Evolutionary conservation across 345 rosid genomes (phyloP), one percentile per base, ranked within the genome.

Genomic region (Salix viminalis): DNA sequence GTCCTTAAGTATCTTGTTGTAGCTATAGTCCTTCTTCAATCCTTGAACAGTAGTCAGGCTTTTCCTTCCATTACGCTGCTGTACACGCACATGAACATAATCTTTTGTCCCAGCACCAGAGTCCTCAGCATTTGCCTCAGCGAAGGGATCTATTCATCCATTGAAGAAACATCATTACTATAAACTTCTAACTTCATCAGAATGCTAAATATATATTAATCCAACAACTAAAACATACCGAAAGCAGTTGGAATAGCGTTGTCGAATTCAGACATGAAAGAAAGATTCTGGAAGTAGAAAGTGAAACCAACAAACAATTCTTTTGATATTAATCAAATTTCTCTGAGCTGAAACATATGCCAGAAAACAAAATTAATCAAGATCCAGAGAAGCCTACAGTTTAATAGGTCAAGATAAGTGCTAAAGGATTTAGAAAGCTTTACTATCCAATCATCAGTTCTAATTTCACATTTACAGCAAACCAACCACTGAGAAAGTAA

Each of bases 221-320:
- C 34, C 66, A 62, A 62, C 11, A 65, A 30, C 34, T 9, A 32
- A 37, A 24, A 12, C 89, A 69, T 80, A 92, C 97, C 94, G 78
- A 85, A 89, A 75, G 94, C 67, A 84, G 90, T 73, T 68, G 93
- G 94, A 84, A 88, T 76, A 85, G 87, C 90, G 87, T 73, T 23
- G 84, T 90, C 97, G 50, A 87, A 85, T 61, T 90, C 94, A 90
- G 97, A 92, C 93, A 92, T 91, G 92, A 91, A 91, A 73, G 79
- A 88, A 78, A 39, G 81, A 79, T 84, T 71, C 66, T 46, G 84
- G 86, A 79, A 81, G 56, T 74, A 48, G 78, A 67, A 77, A 75
- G 82, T 62, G 81, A 67, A 75, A 32, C 50, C 50, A 13, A 44
- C 50, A 44, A 13, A 44, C 50, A 13, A 44, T 44, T 44, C 50